Base-by-base conservation (phyloP, 345 rosid genomes). In the Citropsis articulata region DNA sequence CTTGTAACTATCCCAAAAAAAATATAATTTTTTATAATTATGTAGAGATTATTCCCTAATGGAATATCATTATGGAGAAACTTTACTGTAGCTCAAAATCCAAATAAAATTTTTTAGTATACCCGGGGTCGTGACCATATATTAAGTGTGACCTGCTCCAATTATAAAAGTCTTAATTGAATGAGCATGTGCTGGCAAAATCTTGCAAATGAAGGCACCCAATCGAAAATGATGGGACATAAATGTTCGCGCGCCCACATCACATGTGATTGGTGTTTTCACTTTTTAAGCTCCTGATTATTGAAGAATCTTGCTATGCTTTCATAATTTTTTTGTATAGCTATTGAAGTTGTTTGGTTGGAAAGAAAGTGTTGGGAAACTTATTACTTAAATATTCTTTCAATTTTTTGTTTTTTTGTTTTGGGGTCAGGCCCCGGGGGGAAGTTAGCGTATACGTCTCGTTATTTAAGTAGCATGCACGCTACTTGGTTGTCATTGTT, bases 1-100 rank as follows among this genome's bases (percentile, higher is more conserved):
- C 0, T 42, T 42, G 12, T 42, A 42, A 42, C 0, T 9, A 0
- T 9, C 0, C 0, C 0, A 40, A 40, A 40, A 9, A 0, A 12
- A 40, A 40, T 16, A 12, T 45, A 12, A 42, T 10, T 45, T 0
- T 3, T 2, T 2, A 45, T 3, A 45, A 2, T 40, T 45, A 2
- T 45, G 3, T 12, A 2, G 13, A 10, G 0, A 45, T 45, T 45
- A 45, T 45, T 45, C 16, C 13, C 12, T 10, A 0, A 3, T 45
- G 13, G 16, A 45, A 12, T 12, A 45, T 12, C 16, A 10, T 45
- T 45, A 3, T 13, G 14, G 2, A 42, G 4, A 45, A 45, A 45
- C 0, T 45, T 45, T 13, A 13, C 18, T 0, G 18, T 3, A 45
- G 18, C 16, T 45, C 18, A 13, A 45, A 45, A 45, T 45, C 18